Percentiles rank a stretch among this genome's conserved stretches.
Evolutionary conservation across 2,329 filamentous ascomycete species (phyloP).

Genomic region (Pseudofabraea citricarpa): DNA sequence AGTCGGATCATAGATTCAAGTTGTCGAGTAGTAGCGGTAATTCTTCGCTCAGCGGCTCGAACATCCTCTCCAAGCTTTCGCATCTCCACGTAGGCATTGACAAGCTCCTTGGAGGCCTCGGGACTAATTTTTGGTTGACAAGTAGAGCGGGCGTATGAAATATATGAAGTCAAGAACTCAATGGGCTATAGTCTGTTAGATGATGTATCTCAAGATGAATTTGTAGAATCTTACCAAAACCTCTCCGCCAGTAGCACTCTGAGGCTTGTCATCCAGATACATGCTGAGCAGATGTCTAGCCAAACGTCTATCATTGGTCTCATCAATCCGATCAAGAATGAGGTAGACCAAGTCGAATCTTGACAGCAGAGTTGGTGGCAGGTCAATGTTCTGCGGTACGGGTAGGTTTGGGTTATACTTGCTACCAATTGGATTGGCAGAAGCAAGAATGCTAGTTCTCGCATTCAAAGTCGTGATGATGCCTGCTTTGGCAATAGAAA

Average conservation of each 20-base stretch:
- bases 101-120: slow-evolving; percentile 77
- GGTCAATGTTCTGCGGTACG: slow-evolving; percentile 95
- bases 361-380: slow-evolving; percentile 89
- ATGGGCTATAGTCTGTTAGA: slow-evolving; percentile 58
- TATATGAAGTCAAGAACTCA: slow-evolving; percentile 94
- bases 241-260: slow-evolving; percentile 72
- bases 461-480: slow-evolving; percentile 90
- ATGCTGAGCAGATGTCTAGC: slow-evolving; percentile 92
- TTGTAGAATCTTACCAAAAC: slow-evolving; percentile 61
- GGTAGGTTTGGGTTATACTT: slow-evolving; percentile 96
- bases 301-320: slow-evolving; percentile 80
- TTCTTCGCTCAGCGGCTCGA: slow-evolving; percentile 85
- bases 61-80: slow-evolving; percentile 86
- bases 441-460: slow-evolving; percentile 90
- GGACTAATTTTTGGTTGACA: slow-evolving; percentile 78
- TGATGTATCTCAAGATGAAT: not conserved
- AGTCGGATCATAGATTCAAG: slow-evolving; percentile 98
- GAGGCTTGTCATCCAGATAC: slow-evolving; percentile 92
- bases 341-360: slow-evolving; percentile 97
- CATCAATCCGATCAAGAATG: slow-evolving; percentile 89
- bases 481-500: slow-evolving; percentile 72
- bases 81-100: slow-evolving; percentile 89
- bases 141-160: slow-evolving; percentile 87
- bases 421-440: slow-evolving; percentile 95
- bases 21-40: slow-evolving; percentile 95